phyloP scores from a whole-genome alignment of 2,329 filamentous ascomycete species.

The Colletotrichum noveboracense region DNA sequence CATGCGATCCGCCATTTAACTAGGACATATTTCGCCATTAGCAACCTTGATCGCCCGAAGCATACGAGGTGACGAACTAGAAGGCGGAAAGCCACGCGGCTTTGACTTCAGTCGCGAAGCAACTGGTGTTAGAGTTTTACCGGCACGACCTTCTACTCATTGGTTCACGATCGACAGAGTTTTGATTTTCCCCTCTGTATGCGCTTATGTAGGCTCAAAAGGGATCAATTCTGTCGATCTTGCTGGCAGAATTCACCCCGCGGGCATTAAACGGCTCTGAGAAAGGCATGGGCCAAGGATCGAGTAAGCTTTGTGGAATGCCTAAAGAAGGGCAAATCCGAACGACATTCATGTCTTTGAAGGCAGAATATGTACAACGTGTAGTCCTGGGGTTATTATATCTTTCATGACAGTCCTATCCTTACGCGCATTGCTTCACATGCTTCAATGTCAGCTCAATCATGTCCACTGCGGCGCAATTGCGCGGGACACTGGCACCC shows the following conservation, averaged over 20 bases:
- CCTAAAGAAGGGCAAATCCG: background rate
- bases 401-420: background rate
- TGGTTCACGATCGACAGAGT: background rate
- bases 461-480: conserved; percentile 4
- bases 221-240: background rate
- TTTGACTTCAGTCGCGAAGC: background rate
- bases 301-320: background rate
- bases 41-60: background rate
- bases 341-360: background rate
- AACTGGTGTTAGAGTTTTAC: background rate
- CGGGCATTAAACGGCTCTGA: background rate
- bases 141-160: background rate
- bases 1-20: background rate
- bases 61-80: background rate
- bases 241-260: background rate
- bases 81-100: background rate
- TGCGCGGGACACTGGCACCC: background rate
- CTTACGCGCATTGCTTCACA: too few relatives aligned
- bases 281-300: background rate
- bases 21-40: background rate
- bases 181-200: background rate
- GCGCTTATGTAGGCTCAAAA: background rate
- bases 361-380: background rate
- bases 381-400: background rate
- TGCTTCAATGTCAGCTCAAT: background rate